Evolutionary conservation across 2,329 filamentous ascomycete species (phyloP), one percentile per base, ranked within the genome.

Genomic region (Eutypella sp.): DNA sequence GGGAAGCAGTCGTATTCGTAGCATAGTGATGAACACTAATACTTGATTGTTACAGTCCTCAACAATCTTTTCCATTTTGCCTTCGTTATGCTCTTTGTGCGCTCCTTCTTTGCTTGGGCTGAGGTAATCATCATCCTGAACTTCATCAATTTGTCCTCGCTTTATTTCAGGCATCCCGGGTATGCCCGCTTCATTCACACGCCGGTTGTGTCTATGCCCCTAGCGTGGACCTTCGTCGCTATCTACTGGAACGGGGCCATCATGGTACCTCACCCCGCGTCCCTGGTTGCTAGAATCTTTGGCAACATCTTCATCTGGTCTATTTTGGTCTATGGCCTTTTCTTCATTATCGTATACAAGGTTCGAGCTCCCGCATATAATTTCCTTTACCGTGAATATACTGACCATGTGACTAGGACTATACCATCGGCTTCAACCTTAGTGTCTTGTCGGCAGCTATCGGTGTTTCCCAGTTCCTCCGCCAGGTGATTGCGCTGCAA

Each of bases 291-390:
- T n/a, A 75, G 88, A 40, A 84, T 95, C 54, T 79, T 93, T 20
- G 89, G 87, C 42, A 95, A 96, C 62, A 73, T 95, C 54, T 89
- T 90, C 57, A 87, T 96, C 60, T 96, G 90, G 90, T 81, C 84
- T 22, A 83, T 92, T 52, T 71, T 92, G 34, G 81, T 78, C 2
- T 87, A 90, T 58, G 90, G 90, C 8, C 60, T 81, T 31, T 88
- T 90, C 65, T 92, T 91, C 71, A 75, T 95, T 44, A 64, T 80
- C 2, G 69, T 75, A 15, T 89, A 85, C 70, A 89, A 87, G 74
- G 89, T 80, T 53, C 55, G 67, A 58, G 46, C 31, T 19, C 16
- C 50, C 11, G 47, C 48, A 9, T 20, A 39, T 9, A 54, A 15
- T 10, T 31, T 10, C 4, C 27, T 16, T 3, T 38, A 38, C 44